Base-by-base conservation (phyloP, 1,139 yeast genomes). In the Blastobotrys malaysiensis region DNA sequence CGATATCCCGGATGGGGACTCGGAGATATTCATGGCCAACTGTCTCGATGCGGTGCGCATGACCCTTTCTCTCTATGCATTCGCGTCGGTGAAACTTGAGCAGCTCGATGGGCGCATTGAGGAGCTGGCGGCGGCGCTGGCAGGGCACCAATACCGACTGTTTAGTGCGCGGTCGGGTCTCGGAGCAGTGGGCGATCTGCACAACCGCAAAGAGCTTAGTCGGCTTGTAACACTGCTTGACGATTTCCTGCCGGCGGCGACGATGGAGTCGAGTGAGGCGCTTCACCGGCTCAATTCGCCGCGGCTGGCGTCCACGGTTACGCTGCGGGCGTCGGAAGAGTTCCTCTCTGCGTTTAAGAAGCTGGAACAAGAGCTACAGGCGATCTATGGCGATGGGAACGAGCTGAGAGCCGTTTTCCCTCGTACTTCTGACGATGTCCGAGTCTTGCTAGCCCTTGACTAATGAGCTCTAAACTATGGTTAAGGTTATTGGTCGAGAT, bases 221-320 rank as follows among this genome's bases (percentile, higher is more conserved):
- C 16, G 11, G 4, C 39, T 31, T 3, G 39, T 31, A 5, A 16
- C 39, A 2, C 6, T 16, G 7, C 59, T 73, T 48, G 75, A 71
- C 55, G 67, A 65, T 45, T 73, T 72, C 52, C 59, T 73, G 22
- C 73, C 73, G 1, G 63, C 68, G 3, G 74, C 73, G 2, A 60
- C 67, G 0, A 63, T 69, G 61, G 72, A 69, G 51, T 61, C 71
- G 11, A 63, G 63, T 31, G 55, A 58, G 13, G 58, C 64, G 19
- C 62, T 73, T 44, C 66, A 63, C 45, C 55, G 61, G 27, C 61
- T 73, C 14, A 53, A 66, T 3, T 69, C 74, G 14, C 75, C 75
- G 0, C 60, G 68, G 1, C 58, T 69, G 20, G 72, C 71, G 1
- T 61, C 69, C 3, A 59, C 61, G 9, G 68, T 73, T 46, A 65